Conservation (phyloP, 164 flowering plant species). For the Magnolia changhungtana region DNA sequence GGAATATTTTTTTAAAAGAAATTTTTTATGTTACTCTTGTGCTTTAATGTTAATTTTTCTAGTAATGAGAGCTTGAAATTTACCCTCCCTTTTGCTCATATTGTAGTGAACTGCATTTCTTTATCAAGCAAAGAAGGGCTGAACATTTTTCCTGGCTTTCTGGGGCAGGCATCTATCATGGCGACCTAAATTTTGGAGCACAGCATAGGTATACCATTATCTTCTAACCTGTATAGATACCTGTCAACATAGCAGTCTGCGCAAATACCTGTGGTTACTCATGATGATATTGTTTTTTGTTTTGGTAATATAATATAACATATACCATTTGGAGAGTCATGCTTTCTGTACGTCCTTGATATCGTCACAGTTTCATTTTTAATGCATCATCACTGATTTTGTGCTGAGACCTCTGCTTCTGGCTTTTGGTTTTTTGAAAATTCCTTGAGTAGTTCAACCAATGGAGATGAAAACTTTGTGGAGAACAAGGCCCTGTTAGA, state of each 20-base stretch:
- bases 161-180: conserved; percentile 98
- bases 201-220: conserved; percentile 60
- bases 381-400: neutral
- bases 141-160: conserved; percentile 99
- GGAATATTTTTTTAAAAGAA: neutral
- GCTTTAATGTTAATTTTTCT: neutral
- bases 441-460: conserved; percentile 49
- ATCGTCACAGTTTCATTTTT: neutral
- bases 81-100: conserved; percentile 6
- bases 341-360: neutral
- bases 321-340: neutral
- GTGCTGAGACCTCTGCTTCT: neutral
- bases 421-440: conserved; percentile 10
- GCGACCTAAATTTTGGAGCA: conserved; percentile 91
- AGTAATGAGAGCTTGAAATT: neutral
- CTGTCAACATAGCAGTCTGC: conserved; percentile 7
- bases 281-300: neutral
- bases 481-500: conserved; percentile 93
- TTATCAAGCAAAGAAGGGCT: conserved; percentile 95
- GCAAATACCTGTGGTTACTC: neutral
- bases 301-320: neutral
- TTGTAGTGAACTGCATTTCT: conserved; percentile 92
- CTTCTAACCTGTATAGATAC: neutral
- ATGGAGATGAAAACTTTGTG: conserved; percentile 97
- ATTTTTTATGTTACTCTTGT: neutral